A percentile compares a stretch with the other conserved stretches of the same genome.
Conservation (phyloP, 495 filamentous ascomycete species). For the Letharia columbiana region DNA sequence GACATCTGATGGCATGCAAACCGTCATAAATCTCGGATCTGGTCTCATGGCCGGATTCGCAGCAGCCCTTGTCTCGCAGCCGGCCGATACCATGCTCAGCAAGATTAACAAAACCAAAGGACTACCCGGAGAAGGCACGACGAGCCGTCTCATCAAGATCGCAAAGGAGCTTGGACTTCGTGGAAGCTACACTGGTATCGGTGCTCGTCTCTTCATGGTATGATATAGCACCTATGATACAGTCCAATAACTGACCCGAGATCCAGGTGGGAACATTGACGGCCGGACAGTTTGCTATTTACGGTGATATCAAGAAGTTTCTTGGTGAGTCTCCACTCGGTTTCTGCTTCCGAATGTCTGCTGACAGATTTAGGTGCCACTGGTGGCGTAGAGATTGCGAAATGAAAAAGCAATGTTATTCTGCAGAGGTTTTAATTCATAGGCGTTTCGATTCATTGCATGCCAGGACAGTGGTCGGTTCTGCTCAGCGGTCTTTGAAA, state of each 20-base stretch:
- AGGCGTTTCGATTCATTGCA: slow-evolving; percentile 9
- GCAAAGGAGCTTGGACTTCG: slow-evolving; percentile 84
- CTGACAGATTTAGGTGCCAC: slow-evolving; percentile 54
- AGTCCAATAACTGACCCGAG: not conserved
- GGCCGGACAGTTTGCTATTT: slow-evolving; percentile 95
- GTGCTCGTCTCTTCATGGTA: slow-evolving; percentile 73
- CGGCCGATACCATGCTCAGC: slow-evolving; percentile 96
- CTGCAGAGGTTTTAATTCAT: not conserved
- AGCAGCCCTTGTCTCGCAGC: slow-evolving; percentile 91
- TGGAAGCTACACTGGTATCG: slow-evolving; percentile 85
- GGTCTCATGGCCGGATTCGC: slow-evolving; percentile 98
- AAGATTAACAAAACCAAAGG: slow-evolving; percentile 99
- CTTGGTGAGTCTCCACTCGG: slow-evolving; percentile 15
- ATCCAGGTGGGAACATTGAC: slow-evolving; percentile 57
- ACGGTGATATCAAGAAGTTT: slow-evolving; percentile 63
- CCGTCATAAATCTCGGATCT: slow-evolving; percentile 83
- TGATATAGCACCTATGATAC: no score
- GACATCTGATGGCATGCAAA: slow-evolving; percentile 66
- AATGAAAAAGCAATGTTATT: slow-evolving; percentile 24
- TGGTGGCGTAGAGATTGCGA: slow-evolving; percentile 72
- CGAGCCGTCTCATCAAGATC: slow-evolving; percentile 88
- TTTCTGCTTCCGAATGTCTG: not conserved
- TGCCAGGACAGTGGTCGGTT: slow-evolving; percentile 1
- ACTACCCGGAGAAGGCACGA: slow-evolving; percentile 88
- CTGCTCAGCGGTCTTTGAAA: not conserved